These are phyloP conservation scores for Xerocomellus amylosporus DNA, from an alignment of 768 basidiomycete genomes.

Conservation along the genomic window DNA sequence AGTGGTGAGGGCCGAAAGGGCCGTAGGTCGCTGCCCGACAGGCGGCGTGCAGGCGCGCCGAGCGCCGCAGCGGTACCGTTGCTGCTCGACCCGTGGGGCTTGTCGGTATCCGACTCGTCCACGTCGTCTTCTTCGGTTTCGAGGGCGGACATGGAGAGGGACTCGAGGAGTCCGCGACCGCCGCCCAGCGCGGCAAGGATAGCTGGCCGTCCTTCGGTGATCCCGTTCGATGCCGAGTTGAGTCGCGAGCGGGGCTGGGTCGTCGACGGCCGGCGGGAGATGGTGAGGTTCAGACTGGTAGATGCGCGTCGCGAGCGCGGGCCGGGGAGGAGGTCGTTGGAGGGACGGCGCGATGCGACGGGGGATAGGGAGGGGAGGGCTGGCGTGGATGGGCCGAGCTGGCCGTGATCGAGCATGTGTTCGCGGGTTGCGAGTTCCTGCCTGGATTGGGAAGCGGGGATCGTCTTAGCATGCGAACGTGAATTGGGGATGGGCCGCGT, in stretches of 20 bases:
- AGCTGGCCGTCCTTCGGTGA: constrained; percentile 22
- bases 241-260: constrained; percentile 25
- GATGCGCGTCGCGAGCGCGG: constrained; percentile 23
- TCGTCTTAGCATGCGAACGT: neutral
- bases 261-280: constrained; percentile 28
- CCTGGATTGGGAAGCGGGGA: too few species aligned
- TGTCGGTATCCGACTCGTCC: constrained; percentile 23
- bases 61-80: neutral
- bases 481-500: constrained; percentile 10
- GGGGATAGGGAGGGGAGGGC: constrained; percentile 44
- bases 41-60: constrained; percentile 7
- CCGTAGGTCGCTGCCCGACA: constrained; percentile 8
- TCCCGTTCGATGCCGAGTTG: constrained; percentile 18
- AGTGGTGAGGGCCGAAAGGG: constrained; percentile 14
- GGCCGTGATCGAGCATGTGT: constrained; percentile 90
- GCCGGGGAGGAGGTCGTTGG: constrained; percentile 20
- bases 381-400: constrained; percentile 68
- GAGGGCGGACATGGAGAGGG: constrained; percentile 52
- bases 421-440: constrained; percentile 87
- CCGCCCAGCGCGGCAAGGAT: constrained; percentile 25
- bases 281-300: constrained; percentile 27
- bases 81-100: neutral
- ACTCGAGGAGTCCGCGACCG: constrained; percentile 38
- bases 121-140: constrained; percentile 47
- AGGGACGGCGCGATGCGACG: constrained; percentile 45